Evolutionary conservation across 1,284 basidiomycete species (phyloP).

Genomic region (Cutaneotrichosporon sp.): DNA sequence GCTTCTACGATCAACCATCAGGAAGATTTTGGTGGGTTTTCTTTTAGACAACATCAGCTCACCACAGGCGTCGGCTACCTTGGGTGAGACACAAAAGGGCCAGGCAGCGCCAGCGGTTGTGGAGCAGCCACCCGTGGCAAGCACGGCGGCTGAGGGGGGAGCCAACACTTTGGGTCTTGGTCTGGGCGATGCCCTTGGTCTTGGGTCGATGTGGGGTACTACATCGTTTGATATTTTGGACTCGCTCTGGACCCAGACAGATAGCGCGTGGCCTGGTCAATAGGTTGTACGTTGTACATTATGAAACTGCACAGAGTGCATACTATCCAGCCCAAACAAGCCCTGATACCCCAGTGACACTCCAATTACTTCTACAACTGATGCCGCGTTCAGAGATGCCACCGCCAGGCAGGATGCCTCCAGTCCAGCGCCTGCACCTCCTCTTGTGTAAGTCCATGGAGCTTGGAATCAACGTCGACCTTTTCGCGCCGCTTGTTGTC

Average conservation of each 20-base stretch:
- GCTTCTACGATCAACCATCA: constrained; percentile 8
- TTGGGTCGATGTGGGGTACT: not conserved
- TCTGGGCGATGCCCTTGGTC: not conserved
- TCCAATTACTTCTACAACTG: too few relatives aligned
- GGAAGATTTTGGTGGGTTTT: constrained; percentile 3
- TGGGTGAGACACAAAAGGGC: not conserved
- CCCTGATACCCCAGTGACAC: too few relatives aligned
- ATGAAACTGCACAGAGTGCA: too few relatives aligned
- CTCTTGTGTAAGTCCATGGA: constrained; percentile 1
- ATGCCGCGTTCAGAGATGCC: constrained; percentile 8
- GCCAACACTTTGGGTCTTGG: not conserved
- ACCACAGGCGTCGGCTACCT: constrained; percentile 2
- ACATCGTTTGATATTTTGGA: constrained; percentile 10
- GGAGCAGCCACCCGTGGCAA: not conserved
- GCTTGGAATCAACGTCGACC: constrained; percentile 5
- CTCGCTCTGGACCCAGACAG: constrained; percentile 11
- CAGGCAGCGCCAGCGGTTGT: not conserved
- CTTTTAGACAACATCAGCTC: not conserved
- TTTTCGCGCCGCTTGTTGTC: constrained; percentile 14
- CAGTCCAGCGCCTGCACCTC: constrained; percentile 19
- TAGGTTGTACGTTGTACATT: not conserved
- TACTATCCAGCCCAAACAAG: too few relatives aligned
- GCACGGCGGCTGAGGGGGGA: not conserved
- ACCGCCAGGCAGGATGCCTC: constrained; percentile 17
- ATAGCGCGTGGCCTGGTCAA: constrained; percentile 1